A percentile compares a stretch with the other conserved stretches of the same genome.
phyloP scores from a whole-genome alignment of 371 early-diverging fungal genomes.

The Rozella allomycis region DNA sequence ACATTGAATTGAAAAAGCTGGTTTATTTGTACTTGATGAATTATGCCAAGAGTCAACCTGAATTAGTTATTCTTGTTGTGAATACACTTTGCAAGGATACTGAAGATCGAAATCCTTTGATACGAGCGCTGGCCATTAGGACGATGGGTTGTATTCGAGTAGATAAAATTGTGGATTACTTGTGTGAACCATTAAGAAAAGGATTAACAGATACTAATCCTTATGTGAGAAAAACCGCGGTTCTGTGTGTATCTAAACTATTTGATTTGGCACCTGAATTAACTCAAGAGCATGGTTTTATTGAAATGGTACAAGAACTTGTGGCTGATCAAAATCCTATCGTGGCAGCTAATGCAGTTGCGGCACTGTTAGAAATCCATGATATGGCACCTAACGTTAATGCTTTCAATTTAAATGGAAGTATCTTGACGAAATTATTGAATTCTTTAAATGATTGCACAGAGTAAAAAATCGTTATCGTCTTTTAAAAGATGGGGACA shows the following conservation, averaged over 20 bases:
- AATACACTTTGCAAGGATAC: constrained; percentile 93
- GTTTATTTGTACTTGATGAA: constrained; percentile 57
- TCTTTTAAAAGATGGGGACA: constrained; percentile 67
- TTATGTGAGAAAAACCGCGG: constrained; percentile 34
- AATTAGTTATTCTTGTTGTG: constrained; percentile 86
- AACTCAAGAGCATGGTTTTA: constrained; percentile 50
- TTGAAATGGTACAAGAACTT: constrained; percentile 61
- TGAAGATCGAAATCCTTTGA: constrained; percentile 75
- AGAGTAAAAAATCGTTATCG: constrained; percentile 32
- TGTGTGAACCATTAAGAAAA: constrained; percentile 34
- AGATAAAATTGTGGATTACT: constrained; percentile 75
- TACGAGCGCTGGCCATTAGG: constrained; percentile 86
- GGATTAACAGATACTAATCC: constrained; percentile 29
- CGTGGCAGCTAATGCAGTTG: constrained; percentile 89
- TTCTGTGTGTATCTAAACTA: constrained; percentile 69
- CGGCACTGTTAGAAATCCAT: constrained; percentile 77
- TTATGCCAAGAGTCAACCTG: constrained; percentile 85
- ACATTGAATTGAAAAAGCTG: constrained; percentile 68
- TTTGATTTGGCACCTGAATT: constrained; percentile 38
- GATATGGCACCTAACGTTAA: too few species aligned
- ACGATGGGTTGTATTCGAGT: constrained; percentile 91
- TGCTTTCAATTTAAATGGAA: too few species aligned
- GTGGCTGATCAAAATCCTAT: constrained; percentile 80
- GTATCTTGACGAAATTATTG: constrained; percentile 55
- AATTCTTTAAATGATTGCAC: constrained; percentile 82